These are phyloP conservation scores for Stachybotrys elegans DNA, from an alignment of 2,329 filamentous ascomycete species.

Conservation along the genomic window DNA sequence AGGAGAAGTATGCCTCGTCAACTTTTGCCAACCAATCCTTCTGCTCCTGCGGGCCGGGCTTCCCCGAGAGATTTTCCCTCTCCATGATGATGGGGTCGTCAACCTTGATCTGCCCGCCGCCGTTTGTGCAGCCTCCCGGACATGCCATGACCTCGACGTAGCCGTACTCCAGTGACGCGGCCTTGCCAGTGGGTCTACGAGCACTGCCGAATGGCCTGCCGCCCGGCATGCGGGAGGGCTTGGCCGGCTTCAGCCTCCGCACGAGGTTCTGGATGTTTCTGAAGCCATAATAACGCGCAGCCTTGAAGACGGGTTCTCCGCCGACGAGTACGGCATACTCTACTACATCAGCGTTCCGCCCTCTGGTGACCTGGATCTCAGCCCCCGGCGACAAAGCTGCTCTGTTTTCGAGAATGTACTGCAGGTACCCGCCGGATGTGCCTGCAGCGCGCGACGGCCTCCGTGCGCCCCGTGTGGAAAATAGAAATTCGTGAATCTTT, in stretches of 20 bases:
- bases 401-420: slow-evolving; percentile 75
- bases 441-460: slow-evolving; percentile 56
- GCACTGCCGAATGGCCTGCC: slow-evolving; percentile 56
- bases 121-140: slow-evolving; percentile 97
- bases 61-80: slow-evolving; percentile 41
- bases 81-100: slow-evolving; percentile 65
- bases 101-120: slow-evolving; percentile 89
- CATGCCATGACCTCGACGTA: slow-evolving; percentile 99
- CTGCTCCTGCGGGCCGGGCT: slow-evolving; percentile 71
- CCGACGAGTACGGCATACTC: slow-evolving; percentile 68
- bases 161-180: slow-evolving; percentile 61
- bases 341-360: slow-evolving; percentile 85
- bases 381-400: slow-evolving; percentile 68
- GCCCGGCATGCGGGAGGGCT: slow-evolving; percentile 73
- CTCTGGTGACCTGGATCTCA: slow-evolving; percentile 63
- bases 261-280: slow-evolving; percentile 98
- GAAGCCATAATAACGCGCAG: slow-evolving; percentile 94
- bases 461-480: slow-evolving; percentile 43
- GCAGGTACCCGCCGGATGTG: slow-evolving; percentile 82
- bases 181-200: slow-evolving; percentile 46
- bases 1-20: slow-evolving; percentile 88
- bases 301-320: slow-evolving; percentile 62
- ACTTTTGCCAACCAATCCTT: slow-evolving; percentile 79
- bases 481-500: slow-evolving; percentile 67
- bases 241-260: slow-evolving; percentile 78